These are phyloP conservation scores for Diaporthe destruens DNA, from an alignment of 2,329 filamentous ascomycete species.

Conservation along the genomic window DNA sequence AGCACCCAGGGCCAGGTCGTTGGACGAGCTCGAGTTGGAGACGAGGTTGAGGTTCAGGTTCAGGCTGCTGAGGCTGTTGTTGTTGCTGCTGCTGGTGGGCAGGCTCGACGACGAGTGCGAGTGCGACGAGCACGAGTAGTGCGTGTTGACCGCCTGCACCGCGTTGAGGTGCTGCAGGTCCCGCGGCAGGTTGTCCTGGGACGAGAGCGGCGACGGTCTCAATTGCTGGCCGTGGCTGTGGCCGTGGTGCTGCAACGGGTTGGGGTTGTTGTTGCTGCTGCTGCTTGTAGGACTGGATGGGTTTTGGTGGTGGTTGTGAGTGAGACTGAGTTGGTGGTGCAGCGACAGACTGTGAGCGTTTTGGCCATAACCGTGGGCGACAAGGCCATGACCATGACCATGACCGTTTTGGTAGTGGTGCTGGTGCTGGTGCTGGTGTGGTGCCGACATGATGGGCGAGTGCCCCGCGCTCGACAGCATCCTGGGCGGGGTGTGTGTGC, in stretches of 20 bases:
- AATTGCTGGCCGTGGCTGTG: conserved; percentile 1
- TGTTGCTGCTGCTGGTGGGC: conserved; percentile 2
- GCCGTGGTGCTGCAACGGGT: no score
- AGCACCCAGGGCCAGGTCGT: not conserved
- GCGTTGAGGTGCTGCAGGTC: conserved; percentile 41
- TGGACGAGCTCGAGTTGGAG: not conserved
- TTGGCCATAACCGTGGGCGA: not conserved
- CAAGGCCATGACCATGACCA: not conserved
- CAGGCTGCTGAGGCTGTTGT: conserved; percentile 24
- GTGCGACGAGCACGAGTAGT: conserved; percentile 13
- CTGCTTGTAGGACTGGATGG: not conserved
- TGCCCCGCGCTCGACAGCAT: conserved; percentile 42
- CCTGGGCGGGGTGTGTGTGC: conserved; percentile 5
- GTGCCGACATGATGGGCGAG: not conserved
- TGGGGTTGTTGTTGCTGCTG: no score
- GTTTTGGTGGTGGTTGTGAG: not conserved
- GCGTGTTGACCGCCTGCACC: conserved; percentile 41
- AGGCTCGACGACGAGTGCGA: not conserved
- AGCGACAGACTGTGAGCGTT: not conserved
- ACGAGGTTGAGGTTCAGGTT: conserved; percentile 4
- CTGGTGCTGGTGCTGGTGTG: not conserved
- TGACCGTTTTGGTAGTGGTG: not conserved
- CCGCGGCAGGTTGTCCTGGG: conserved; percentile 40
- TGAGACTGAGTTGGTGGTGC: not conserved
- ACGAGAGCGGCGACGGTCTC: conserved; percentile 41